Evolutionary conservation across 805 yeast genomes (phyloP), one percentile per base, ranked within the genome.

Genomic region (Metschnikowia bowlesiae): DNA sequence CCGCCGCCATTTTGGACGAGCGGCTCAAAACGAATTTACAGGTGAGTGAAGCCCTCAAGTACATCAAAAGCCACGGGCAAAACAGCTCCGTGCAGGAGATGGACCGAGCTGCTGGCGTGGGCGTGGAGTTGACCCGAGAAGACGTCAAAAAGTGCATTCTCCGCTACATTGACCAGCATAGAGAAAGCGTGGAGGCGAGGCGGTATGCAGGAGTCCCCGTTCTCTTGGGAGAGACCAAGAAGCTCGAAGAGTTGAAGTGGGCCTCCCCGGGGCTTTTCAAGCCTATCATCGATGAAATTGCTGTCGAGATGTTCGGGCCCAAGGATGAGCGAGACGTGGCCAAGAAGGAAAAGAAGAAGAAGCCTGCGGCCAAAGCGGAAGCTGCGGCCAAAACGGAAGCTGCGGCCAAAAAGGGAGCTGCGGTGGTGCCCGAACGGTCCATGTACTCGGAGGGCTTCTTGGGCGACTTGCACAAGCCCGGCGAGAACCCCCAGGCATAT

Each of bases 401-500:
- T 5, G 52, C 44, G 22, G 50, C 44, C 32, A 58, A 58, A 31
- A 63, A 62, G 46, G 54, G 58, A 13, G 52, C 51, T 9, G 62
- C 64, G 11, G 62, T 62, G 22, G 55, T 41, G 26, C 53, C 54
- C 6, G 64, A 65, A 55, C 63, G 95, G 71, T 81, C 90, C 44
- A 94, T 94, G 96, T 94, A 91, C 65, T 74, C 83, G 14, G 97
- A 94, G 68, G 99, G 99, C 8, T 94, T 94, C 74, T 75, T 94
- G 52, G 98, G 98, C 42, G 96, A 88, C 53, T 76, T 94, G 61
- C 99, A 94, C 70, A 87, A 87, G 67, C 90, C 96, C 28, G 98
- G 97, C 59, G 97, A 85, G 66, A 92, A 92, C 67, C 91, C 92
- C 35, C 99, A 94, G 74, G 85, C 80, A 57, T 85, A 77, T 68